These are phyloP conservation scores for Reutealis trisperma DNA, from an alignment of 345 rosid genomes.

Conservation along the genomic window DNA sequence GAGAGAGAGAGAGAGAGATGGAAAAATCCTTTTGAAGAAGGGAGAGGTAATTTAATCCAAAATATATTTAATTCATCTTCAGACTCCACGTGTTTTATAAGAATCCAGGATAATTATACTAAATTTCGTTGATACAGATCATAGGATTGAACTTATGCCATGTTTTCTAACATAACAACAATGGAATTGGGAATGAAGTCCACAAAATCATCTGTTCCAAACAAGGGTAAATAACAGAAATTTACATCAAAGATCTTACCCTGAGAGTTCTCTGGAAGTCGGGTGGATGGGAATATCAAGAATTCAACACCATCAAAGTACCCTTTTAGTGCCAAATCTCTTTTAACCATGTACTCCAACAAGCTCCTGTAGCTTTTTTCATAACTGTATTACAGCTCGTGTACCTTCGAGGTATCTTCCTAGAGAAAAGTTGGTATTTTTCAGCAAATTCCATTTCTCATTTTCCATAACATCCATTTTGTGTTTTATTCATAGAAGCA, in stretches of 20 bases:
- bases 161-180: background rate
- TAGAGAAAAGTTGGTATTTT: no score
- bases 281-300: constrained; percentile 81
- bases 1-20: background rate
- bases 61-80: background rate
- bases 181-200: background rate
- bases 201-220: background rate
- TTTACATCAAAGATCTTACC: constrained; percentile 55
- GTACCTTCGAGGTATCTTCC: no score
- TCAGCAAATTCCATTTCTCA: no score
- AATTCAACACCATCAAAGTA: constrained; percentile 71
- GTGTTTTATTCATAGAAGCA: no score
- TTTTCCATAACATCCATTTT: no score
- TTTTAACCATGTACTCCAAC: constrained; percentile 74
- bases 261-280: constrained; percentile 79
- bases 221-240: constrained; percentile 2
- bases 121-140: background rate
- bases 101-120: background rate
- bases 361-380: constrained; percentile 74
- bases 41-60: background rate
- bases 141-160: background rate
- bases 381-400: constrained; percentile 66
- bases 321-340: constrained; percentile 87
- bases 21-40: background rate
- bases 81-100: background rate